A percentile compares a stretch with the other conserved stretches of the same genome.
These are phyloP conservation scores for Tricladium varicosporioides DNA, from an alignment of 2,329 filamentous ascomycete species.

Conservation along the genomic window DNA sequence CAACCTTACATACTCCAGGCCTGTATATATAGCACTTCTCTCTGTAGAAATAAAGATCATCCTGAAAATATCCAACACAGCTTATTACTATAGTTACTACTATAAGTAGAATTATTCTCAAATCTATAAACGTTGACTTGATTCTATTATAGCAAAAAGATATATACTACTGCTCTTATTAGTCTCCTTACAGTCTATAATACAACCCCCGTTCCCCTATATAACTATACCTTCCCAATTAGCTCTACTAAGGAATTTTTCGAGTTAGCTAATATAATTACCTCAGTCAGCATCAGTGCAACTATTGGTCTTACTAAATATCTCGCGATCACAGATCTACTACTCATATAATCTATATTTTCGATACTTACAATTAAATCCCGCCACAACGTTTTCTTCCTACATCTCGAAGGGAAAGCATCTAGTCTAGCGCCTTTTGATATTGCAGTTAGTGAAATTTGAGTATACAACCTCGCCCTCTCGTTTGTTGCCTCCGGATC, in stretches of 20 bases:
- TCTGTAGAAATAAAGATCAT: no score
- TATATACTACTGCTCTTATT: constrained; percentile 10
- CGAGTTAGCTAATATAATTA: constrained; percentile 7
- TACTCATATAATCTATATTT: constrained; percentile 6
- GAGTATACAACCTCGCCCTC: constrained; percentile 14
- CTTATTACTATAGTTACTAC: constrained; percentile 9
- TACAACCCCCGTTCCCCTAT: constrained; percentile 1
- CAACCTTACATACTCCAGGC: no score
- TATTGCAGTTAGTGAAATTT: constrained; percentile 10
- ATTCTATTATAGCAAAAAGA: constrained; percentile 16
- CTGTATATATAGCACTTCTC: no score
- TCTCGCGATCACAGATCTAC: constrained; percentile 3
- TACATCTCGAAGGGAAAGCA: constrained; percentile 5
- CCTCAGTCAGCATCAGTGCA: constrained; percentile 8
- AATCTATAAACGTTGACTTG: constrained; percentile 1
- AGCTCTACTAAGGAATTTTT: constrained; percentile 14
- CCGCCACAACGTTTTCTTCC: constrained; percentile 13
- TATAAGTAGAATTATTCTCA: constrained; percentile 5
- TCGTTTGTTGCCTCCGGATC: constrained; percentile 12
- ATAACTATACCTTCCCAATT: constrained; percentile 12
- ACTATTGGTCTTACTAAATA: constrained; percentile 11
- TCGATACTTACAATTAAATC: constrained; percentile 10
- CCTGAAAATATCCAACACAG: no score
- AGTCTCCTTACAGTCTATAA: constrained; percentile 12
- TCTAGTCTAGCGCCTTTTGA: constrained; percentile 14